Evolutionary conservation across 2,329 filamentous ascomycete genomes (phyloP), one percentile per base, ranked within the genome.

Genomic region (Diaporthe sp.): DNA sequence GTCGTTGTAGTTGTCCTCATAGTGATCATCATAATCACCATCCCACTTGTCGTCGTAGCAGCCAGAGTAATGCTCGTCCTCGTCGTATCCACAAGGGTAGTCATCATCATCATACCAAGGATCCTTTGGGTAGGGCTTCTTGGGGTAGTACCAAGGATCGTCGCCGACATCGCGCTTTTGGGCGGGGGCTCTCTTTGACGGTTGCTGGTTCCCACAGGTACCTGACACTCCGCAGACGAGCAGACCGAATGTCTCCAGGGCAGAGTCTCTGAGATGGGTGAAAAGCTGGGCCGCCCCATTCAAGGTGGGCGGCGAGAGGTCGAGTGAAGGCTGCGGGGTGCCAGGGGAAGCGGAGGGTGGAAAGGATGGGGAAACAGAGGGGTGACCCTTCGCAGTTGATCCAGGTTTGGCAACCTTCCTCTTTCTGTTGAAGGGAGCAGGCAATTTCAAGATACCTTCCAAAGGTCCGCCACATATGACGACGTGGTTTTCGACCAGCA

Each of bases 381-480:
- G 60, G 22, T 6, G 58, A 19, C 17, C 22, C 19, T n/a, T 17
- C 5, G 22, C n/a, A n/a, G n/a, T 17, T 12, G 25, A 25, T 7
- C 33, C 9, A 42, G 55, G 6, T 30, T 35, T 15, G 67, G n/a
- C n/a, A 13, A 3, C 22, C 33, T 19, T n/a, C 17, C 28, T 19
- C 17, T 30, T 22, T 52, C 22, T 10, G 35, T 72, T 22, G 28
- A 72, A 61, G 19, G 69, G 69, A n/a, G 42, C 57, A 40, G 69
- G 69, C 22, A 72, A 42, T 54, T 45, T 42, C 33, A 72, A 45
- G 17, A 33, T 40, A 45, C 33, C 68, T 8, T 72, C 72, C 2
- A 74, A 47, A 15, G 35, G 40, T 45, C 68, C 61, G 19, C 72
- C 74, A 57, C 61, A 67, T 8, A 50, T 22, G 15, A 58, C 13